Base-by-base conservation (phyloP, 768 basidiomycete genomes). In the Leccinum longicurvipes region DNA sequence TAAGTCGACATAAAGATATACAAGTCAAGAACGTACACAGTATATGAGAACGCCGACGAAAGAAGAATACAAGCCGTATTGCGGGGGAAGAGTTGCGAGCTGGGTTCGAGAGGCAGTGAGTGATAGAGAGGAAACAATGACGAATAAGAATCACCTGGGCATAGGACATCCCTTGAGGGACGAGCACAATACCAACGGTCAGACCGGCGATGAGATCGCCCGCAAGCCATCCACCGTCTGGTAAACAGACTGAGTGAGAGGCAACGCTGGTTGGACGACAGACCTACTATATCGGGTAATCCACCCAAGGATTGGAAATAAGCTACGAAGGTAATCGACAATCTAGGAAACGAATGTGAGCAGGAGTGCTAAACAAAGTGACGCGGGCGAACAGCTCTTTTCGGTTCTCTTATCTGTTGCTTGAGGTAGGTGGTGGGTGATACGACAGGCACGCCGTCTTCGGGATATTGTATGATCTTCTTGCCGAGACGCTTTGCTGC, bases 41-140 rank as follows among this genome's bases (percentile, higher is more conserved):
- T 95, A 97, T 56, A 86, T 75, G 56, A 91, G 72, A 24, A 89
- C 86, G 9, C 92, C 94, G 62, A 97, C 83, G 67, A 98, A 96
- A 3, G 92, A 91, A 1, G 93, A 95, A 68, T 97, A 97, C 4
- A 98, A 79, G 51, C 96, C 96, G 67, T 93, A 98, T 74, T 98
- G 81, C 1, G 89, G 73, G 3, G 87, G 80, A 3, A 99, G 83
- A 0, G 85, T 87, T 1, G 96, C 96, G 57, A 87, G 84, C 96
- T 91, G 56, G 21, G 10, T 47, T 28, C 28, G 41, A 51, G 12
- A 28, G 49, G 55, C 19, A 47, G 52, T 3, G 27, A 41, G 12
- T 32, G 47, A 31, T 25, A 29, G 14, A 24, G 27, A 36, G 2
- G 10, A 24, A 44, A 4, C 12, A 31, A 17, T 17, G 15, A 56